Base-by-base conservation (phyloP, 495 filamentous ascomycete species). In the Beverwykella pulmonaria region DNA sequence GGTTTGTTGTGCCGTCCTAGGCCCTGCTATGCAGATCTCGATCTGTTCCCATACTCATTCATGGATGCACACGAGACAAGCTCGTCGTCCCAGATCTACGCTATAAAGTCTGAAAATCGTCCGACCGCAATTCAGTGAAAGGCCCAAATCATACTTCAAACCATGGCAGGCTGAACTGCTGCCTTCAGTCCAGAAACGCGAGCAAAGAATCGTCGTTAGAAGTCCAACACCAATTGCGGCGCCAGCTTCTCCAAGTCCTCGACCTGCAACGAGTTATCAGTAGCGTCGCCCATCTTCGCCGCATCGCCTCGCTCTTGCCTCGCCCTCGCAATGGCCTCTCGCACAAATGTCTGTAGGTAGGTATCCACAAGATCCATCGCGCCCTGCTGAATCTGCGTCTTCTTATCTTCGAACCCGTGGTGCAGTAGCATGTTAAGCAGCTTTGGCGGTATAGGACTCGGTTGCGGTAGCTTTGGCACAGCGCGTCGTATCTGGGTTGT, bases 261-360 rank as follows among this genome's bases (percentile, higher is more conserved):
- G 53, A 90, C 85, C 84, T 96, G 90, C 67, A 94, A 76, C 74
- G 93, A 92, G 30, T 81, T 84, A 63, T 84, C 85, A 20, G 75
- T 60, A 19, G 64, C 72, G 25, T 73, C 75, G 10, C 72, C 77
- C 1, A 55, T 68, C 46, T 50, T 66, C 27, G 75, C 71, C 3
- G 71, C 79, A 65, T 83, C 82, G 47, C 78, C 78, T 73, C 86
- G 86, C 80, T 90, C 90, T 63, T 83, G 85, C 8, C 87, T 87
- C 41, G 91, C 88, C 75, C 94, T 74, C 27, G 92, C 92, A 71
- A 98, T 86, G 29, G 92, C 92, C 79, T 98, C 94, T 67, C 90
- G 82, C 61, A 97, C 90, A 81, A 97, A 98, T 14, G 90, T 87
- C 79, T 96, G 91, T 73, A 97, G 84, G 73, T 98, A 98, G 78